phyloP scores from a whole-genome alignment of 352 stramenopile species.

The Nothophytophthora sp. region DNA sequence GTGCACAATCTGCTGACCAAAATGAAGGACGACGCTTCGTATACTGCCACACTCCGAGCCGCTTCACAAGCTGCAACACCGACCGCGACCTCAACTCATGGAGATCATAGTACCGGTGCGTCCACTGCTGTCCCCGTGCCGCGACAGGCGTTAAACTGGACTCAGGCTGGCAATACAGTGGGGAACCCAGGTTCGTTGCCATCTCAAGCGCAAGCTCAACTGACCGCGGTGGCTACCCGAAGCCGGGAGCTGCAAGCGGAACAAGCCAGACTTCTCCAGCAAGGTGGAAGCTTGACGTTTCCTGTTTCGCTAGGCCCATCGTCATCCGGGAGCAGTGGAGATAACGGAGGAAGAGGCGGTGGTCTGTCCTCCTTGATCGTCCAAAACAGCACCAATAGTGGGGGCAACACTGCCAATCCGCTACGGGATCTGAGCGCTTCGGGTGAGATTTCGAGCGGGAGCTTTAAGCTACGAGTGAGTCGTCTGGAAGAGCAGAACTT shows the following conservation, averaged over 20 bases:
- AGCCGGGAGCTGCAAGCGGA: neutral
- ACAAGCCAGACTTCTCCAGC: neutral
- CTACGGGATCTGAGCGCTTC: neutral
- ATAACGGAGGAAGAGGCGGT: neutral
- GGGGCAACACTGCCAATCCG: neutral
- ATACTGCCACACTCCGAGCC: neutral
- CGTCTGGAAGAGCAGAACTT: slow-evolving; percentile 12
- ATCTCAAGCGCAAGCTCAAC: neutral
- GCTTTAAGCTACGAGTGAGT: slow-evolving; percentile 8
- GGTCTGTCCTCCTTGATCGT: neutral
- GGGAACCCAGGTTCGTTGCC: neutral
- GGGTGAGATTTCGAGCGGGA: slow-evolving; percentile 2
- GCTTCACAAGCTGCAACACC: neutral
- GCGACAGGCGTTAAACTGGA: neutral
- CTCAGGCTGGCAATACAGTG: neutral
- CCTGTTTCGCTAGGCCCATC: neutral
- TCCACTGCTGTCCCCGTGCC: neutral
- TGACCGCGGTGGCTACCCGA: neutral
- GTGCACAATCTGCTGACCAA: slow-evolving; percentile 13
- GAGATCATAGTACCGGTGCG: neutral
- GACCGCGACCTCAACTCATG: neutral
- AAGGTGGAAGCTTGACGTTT: neutral
- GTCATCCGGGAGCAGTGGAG: neutral
- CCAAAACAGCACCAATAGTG: neutral
- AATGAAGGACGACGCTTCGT: slow-evolving; percentile 6